Evolutionary conservation across 2,329 filamentous ascomycete genomes (phyloP).

Genomic region (Xylaria sp.): DNA sequence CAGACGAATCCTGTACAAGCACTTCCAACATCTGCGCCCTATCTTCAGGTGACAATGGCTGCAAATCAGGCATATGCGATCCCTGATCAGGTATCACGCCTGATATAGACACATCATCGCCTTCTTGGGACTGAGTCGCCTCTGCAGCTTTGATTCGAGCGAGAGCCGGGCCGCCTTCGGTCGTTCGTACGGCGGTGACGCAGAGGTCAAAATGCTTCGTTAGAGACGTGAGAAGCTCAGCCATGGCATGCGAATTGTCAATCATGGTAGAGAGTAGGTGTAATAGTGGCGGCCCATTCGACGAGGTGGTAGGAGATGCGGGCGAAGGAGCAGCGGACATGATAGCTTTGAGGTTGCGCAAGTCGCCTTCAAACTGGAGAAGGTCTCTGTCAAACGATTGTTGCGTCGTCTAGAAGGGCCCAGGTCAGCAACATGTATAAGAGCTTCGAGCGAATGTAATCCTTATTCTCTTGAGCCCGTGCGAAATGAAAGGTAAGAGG

Average conservation of each 20-base stretch:
- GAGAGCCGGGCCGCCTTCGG: conserved; percentile 79
- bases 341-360: conserved; percentile 71
- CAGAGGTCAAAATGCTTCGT: conserved; percentile 93
- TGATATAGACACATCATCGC: conserved; percentile 69
- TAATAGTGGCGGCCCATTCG: conserved; percentile 57
- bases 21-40: conserved; percentile 85
- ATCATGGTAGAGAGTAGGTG: conserved; percentile 72
- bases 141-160: conserved; percentile 76
- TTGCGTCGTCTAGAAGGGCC: conserved; percentile 65
- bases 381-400: conserved; percentile 81
- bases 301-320: conserved; percentile 51
- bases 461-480: background rate
- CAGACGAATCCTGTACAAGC: conserved; percentile 74
- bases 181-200: conserved; percentile 89
- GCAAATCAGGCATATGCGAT: conserved; percentile 62
- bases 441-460: background rate
- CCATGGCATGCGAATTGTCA: conserved; percentile 82
- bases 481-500: background rate
- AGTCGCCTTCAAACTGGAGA: conserved; percentile 77
- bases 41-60: conserved; percentile 79
- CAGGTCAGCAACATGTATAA: background rate
- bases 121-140: conserved; percentile 59
- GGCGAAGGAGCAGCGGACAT: conserved; percentile 57
- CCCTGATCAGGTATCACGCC: conserved; percentile 71
- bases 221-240: conserved; percentile 79